phyloP scores from a whole-genome alignment of 2,329 filamentous ascomycete genomes.

The Trichoderma sp. region DNA sequence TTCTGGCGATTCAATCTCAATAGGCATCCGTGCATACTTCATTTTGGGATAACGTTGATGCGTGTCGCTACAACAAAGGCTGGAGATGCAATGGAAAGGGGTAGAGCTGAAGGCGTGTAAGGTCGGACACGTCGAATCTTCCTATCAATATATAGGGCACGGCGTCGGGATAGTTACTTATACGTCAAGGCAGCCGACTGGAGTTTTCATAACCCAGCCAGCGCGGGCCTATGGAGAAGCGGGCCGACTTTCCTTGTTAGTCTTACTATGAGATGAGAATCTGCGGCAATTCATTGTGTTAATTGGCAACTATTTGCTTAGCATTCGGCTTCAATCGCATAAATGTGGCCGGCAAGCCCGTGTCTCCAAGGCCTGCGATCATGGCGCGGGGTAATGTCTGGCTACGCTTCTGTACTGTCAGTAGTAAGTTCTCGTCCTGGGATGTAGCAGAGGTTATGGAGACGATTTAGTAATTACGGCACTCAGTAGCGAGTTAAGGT shows the following conservation, averaged over 20 bases:
- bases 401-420: too few relatives aligned
- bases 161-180: not conserved
- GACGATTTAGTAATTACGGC: not conserved
- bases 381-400: not conserved
- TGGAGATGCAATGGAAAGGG: not conserved
- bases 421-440: not conserved
- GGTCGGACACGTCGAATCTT: not conserved
- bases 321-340: not conserved
- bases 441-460: not conserved
- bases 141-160: not conserved
- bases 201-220: not conserved
- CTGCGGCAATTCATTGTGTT: not conserved
- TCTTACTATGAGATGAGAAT: not conserved
- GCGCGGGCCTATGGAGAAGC: not conserved
- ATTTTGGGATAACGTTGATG: conserved; percentile 15
- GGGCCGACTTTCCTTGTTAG: not conserved
- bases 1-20: conserved; percentile 28
- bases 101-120: not conserved
- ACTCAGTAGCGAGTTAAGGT: not conserved
- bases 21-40: conserved; percentile 28
- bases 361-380: not conserved
- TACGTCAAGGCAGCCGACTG: not conserved
- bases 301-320: not conserved
- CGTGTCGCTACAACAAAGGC: not conserved
- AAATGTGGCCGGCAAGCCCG: not conserved